Percentiles rank a stretch among this genome's conserved stretches.
These are phyloP conservation scores for Aspergillus texensis DNA, from an alignment of 2,329 filamentous ascomycete species.

Conservation along the genomic window DNA sequence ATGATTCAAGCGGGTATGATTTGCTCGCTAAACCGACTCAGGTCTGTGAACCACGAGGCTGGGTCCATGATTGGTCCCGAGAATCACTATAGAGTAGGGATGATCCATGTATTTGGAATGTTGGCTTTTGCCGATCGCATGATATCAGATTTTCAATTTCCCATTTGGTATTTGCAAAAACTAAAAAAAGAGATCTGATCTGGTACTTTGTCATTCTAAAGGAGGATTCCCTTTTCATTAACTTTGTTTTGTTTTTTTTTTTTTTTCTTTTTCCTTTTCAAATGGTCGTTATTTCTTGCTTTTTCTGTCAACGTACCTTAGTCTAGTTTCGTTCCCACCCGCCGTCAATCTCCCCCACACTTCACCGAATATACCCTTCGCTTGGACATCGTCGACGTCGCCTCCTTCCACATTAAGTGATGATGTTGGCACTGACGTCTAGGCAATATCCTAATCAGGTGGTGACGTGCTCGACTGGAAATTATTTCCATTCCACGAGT, in stretches of 20 bases:
- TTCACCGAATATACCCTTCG: conserved; percentile 2
- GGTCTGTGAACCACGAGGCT: not conserved
- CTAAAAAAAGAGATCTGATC: not conserved
- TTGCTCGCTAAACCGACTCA: not conserved
- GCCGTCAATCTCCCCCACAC: conserved; percentile 11
- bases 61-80: conserved; percentile 1
- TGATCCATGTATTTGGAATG: conserved; percentile 17
- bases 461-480: conserved; percentile 1
- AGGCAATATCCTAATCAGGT: not conserved
- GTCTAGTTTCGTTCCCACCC: not conserved
- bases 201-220: no score
- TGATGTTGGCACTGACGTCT: not conserved
- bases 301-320: conserved; percentile 2
- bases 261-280: not conserved
- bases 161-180: not conserved
- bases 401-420: not conserved
- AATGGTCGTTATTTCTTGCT: not conserved
- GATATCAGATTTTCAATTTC: conserved; percentile 16
- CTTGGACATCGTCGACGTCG: not conserved
- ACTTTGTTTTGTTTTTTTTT: not conserved
- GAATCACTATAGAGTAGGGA: conserved; percentile 16
- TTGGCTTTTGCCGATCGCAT: conserved; percentile 16
- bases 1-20: conserved; percentile 2
- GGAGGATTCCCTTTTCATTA: no score
- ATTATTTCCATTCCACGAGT: conserved; percentile 3